Conservation (phyloP, 2,329 filamentous ascomycete genomes). For the Aspergillus eucalypticola region DNA sequence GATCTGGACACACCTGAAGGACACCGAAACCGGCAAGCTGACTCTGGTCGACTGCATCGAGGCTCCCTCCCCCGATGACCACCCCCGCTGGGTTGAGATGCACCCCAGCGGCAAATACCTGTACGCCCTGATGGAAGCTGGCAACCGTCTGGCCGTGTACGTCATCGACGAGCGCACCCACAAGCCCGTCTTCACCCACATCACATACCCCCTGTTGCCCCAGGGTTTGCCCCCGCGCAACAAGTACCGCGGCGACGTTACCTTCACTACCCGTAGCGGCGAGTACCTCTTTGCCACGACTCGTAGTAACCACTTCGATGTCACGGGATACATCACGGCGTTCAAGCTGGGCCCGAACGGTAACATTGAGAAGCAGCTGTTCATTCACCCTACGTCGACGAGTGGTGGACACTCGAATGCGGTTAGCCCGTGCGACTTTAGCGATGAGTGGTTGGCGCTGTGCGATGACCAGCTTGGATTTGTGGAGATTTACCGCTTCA, state of each 20-base stretch:
- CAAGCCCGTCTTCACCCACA: conserved; percentile 75
- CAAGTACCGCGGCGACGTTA: conserved; percentile 82
- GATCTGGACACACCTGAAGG: conserved; percentile 80
- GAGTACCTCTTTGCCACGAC: conserved; percentile 81
- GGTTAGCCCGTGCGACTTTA: conserved; percentile 79
- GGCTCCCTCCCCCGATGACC: conserved; percentile 70
- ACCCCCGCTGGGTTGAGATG: conserved; percentile 86
- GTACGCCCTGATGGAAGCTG: conserved; percentile 87
- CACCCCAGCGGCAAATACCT: conserved; percentile 76
- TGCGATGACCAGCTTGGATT: conserved; percentile 87
- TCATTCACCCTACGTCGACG: conserved; percentile 79
- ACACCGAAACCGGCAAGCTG: conserved; percentile 59
- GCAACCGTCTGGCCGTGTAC: conserved; percentile 80
- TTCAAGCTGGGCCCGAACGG: conserved; percentile 71
- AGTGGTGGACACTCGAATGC: conserved; percentile 88
- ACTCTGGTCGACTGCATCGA: conserved; percentile 71
- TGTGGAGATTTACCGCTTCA: conserved; percentile 85
- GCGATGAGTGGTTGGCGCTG: conserved; percentile 84
- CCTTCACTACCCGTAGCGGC: conserved; percentile 67
- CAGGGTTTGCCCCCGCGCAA: conserved; percentile 47
- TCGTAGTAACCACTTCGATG: conserved; percentile 71
- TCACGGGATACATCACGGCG: conserved; percentile 80
- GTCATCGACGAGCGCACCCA: conserved; percentile 72
- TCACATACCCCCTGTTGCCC: conserved; percentile 76
- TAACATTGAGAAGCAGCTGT: conserved; percentile 74